phyloP scores from a whole-genome alignment of 495 filamentous ascomycete species.

The Penicillium manginii region DNA sequence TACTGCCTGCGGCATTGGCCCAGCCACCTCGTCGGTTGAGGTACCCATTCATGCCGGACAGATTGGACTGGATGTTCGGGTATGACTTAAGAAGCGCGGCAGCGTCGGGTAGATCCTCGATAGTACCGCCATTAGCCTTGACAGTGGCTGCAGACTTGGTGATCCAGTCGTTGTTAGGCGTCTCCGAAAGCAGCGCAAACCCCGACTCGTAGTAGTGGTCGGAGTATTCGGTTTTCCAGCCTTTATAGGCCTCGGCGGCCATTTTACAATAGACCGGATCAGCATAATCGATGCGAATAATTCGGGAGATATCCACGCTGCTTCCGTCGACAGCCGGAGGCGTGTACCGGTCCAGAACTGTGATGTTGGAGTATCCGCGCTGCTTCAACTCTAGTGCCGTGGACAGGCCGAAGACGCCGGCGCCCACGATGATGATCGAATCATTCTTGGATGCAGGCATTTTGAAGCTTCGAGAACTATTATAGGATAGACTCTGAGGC shows the following conservation, averaged over 20 bases:
- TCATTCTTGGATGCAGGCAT: conserved; percentile 33
- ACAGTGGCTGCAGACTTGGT: conserved; percentile 24
- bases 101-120: conserved; percentile 32
- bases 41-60: conserved; percentile 58
- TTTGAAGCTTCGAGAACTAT: background rate
- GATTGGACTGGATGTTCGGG: conserved; percentile 28
- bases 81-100: conserved; percentile 26
- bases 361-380: conserved; percentile 33
- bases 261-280: conserved; percentile 68
- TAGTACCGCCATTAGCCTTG: conserved; percentile 18
- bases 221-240: conserved; percentile 60
- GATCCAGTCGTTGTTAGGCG: conserved; percentile 30
- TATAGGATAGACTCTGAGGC: background rate
- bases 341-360: conserved; percentile 59
- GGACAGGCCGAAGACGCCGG: conserved; percentile 37
- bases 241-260: conserved; percentile 59
- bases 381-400: conserved; percentile 31
- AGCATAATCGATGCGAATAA: conserved; percentile 73
- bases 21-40: conserved; percentile 70
- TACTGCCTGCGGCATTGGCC: conserved; percentile 71
- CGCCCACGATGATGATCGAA: conserved; percentile 41
- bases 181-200: conserved; percentile 33
- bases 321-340: conserved; percentile 59
- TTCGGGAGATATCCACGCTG: conserved; percentile 66
- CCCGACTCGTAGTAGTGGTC: conserved; percentile 34